Evolutionary conservation across 176 grass and related monocot genomes (phyloP).

Genomic region (Neostapfia colusana): DNA sequence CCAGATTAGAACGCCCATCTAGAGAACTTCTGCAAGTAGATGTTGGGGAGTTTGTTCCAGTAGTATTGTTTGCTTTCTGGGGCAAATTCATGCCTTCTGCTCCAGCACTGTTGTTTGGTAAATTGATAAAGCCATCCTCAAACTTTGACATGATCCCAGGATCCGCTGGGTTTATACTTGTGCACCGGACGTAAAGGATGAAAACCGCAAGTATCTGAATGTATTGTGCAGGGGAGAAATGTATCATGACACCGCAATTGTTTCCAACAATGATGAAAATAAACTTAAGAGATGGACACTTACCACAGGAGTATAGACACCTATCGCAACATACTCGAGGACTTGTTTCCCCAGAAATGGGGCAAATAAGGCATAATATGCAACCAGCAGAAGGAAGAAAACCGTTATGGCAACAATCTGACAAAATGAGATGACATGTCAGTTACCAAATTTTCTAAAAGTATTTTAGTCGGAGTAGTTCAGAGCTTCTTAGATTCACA

Average conservation of each 20-base stretch:
- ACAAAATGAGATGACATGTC: slow-evolving; percentile 27
- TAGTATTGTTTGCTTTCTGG: slow-evolving; percentile 54
- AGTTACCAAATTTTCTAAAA: slow-evolving; percentile 8
- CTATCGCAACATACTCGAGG: slow-evolving; percentile 66
- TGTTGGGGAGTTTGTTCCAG: slow-evolving; percentile 55
- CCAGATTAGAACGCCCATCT: slow-evolving; percentile 61
- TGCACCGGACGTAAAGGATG: slow-evolving; percentile 94
- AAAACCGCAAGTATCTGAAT: slow-evolving; percentile 90
- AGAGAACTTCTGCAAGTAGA: slow-evolving; percentile 74
- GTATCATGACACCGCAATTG: slow-evolving; percentile 19
- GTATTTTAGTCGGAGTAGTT: background rate
- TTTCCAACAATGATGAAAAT: slow-evolving; percentile 8
- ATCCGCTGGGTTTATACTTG: slow-evolving; percentile 98
- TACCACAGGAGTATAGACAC: slow-evolving; percentile 94
- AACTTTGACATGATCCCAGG: slow-evolving; percentile 96
- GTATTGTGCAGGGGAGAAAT: slow-evolving; percentile 19
- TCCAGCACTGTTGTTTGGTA: slow-evolving; percentile 49
- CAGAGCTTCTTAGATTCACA: background rate
- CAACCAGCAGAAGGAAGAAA: slow-evolving; percentile 92
- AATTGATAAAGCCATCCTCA: slow-evolving; percentile 67
- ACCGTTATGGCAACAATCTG: slow-evolving; percentile 94
- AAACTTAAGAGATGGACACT: slow-evolving; percentile 17
- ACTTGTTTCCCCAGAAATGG: slow-evolving; percentile 79
- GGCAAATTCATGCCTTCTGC: slow-evolving; percentile 46
- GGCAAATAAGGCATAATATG: slow-evolving; percentile 97